These are phyloP conservation scores for Boechera divaricarpa DNA, from an alignment of 345 rosid species.

Conservation along the genomic window DNA sequence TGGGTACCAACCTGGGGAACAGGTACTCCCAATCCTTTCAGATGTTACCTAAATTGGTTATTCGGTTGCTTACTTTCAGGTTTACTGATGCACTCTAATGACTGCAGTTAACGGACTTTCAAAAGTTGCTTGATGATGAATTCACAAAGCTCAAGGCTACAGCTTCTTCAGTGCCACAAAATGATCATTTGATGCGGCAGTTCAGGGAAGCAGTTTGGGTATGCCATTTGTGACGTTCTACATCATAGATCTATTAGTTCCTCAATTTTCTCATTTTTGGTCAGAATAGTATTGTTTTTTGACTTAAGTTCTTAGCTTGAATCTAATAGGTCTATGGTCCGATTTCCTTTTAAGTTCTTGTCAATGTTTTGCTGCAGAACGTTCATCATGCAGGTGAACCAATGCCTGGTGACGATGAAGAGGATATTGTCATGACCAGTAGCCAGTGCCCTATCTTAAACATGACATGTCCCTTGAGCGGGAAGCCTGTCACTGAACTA, in stretches of 20 bases:
- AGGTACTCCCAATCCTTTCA: constrained; percentile 47
- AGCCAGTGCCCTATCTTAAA: constrained; percentile 80
- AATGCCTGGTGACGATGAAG: constrained; percentile 95
- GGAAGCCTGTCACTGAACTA: constrained; percentile 75
- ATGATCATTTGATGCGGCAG: constrained; percentile 65
- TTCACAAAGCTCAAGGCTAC: constrained; percentile 55
- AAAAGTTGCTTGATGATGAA: constrained; percentile 68
- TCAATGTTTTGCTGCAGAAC: constrained; percentile 55
- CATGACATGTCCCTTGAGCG: constrained; percentile 75
- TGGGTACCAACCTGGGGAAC: constrained; percentile 62
- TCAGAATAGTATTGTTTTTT: neutral
- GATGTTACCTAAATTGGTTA: neutral
- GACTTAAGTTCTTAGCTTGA: constrained; percentile 16
- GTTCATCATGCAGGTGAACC: constrained; percentile 88
- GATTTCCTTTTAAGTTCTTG: neutral
- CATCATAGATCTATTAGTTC: constrained; percentile 1
- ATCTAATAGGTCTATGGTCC: neutral
- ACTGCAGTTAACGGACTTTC: constrained; percentile 76
- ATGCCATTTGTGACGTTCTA: constrained; percentile 28
- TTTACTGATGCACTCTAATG: constrained; percentile 36
- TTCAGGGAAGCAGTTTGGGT: constrained; percentile 90
- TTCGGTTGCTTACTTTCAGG: neutral
- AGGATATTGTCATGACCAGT: constrained; percentile 84
- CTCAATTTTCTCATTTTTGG: neutral
- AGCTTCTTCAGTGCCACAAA: constrained; percentile 52